phyloP scores from a whole-genome alignment of 306 rosid species.

The Alnus rubra region DNA sequence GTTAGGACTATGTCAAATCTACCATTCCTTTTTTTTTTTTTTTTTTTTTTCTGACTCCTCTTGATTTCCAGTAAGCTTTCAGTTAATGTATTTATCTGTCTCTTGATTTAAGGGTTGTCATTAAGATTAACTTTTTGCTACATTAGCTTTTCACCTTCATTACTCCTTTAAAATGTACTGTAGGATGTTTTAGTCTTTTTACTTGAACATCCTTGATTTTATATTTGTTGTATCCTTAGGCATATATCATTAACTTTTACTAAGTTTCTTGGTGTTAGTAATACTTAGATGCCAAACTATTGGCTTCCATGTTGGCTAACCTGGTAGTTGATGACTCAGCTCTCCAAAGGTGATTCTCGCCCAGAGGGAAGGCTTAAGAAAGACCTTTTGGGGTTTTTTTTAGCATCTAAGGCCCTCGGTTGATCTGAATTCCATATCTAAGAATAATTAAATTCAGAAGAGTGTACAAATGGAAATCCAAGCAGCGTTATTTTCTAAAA shows the following conservation, averaged over 20 bases:
- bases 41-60: neutral
- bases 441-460: too few species aligned
- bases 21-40: neutral
- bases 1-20: conserved; percentile 41
- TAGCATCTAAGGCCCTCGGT: neutral
- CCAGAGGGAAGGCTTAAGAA: neutral
- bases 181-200: conserved; percentile 11
- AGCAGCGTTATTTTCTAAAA: neutral
- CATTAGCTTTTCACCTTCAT: conserved; percentile 4
- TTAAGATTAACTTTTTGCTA: conserved; percentile 22
- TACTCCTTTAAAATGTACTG: conserved; percentile 3
- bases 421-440: neutral
- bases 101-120: conserved; percentile 21
- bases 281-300: neutral
- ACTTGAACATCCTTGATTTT: conserved; percentile 9
- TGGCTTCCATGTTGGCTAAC: neutral
- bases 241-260: neutral
- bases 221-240: neutral
- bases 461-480: too few species aligned
- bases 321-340: neutral
- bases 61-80: conserved; percentile 27
- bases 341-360: neutral
- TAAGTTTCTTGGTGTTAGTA: neutral
- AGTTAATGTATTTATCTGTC: conserved; percentile 22
- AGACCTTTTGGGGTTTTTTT: neutral